Evolutionary conservation across 164 flowering plant genomes (phyloP).

Genomic region (Saururus chinensis): DNA sequence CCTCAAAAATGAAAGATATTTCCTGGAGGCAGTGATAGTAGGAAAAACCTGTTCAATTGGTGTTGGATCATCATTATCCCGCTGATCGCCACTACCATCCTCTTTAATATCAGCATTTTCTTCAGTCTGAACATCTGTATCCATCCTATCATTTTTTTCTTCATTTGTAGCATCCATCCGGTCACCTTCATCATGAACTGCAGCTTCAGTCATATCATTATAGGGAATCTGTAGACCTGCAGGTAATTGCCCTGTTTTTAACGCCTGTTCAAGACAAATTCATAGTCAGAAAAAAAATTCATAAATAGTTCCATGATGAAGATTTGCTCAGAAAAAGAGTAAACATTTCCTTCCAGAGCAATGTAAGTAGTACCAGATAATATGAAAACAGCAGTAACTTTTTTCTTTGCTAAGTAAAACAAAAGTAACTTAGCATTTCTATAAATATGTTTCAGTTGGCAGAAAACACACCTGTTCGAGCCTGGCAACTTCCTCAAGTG

Average conservation of each 20-base stretch:
- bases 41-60: constrained; percentile 22
- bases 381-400: too few relatives aligned
- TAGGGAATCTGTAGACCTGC: constrained; percentile 45
- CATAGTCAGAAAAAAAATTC: neutral
- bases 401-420: too few relatives aligned
- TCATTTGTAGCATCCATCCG: neutral
- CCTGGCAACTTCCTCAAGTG: constrained; percentile 96
- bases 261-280: constrained; percentile 30
- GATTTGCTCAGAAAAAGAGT: neutral
- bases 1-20: too few relatives aligned
- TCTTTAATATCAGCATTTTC: constrained; percentile 14
- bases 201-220: constrained; percentile 9
- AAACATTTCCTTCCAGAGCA: neutral
- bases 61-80: constrained; percentile 19
- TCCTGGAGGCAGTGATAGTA: too few relatives aligned
- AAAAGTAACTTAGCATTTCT: too few relatives aligned
- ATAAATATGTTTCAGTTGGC: neutral
- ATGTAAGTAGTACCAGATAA: too few relatives aligned
- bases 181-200: neutral
- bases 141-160: constrained; percentile 30
- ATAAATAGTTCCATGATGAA: neutral
- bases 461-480: constrained; percentile 68
- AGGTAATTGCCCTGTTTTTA: constrained; percentile 79
- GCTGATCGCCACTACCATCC: constrained; percentile 17
- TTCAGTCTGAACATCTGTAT: constrained; percentile 20